Evolutionary conservation across 2,329 filamentous ascomycete species (phyloP).

Genomic region (Tolypocladium inflatum): DNA sequence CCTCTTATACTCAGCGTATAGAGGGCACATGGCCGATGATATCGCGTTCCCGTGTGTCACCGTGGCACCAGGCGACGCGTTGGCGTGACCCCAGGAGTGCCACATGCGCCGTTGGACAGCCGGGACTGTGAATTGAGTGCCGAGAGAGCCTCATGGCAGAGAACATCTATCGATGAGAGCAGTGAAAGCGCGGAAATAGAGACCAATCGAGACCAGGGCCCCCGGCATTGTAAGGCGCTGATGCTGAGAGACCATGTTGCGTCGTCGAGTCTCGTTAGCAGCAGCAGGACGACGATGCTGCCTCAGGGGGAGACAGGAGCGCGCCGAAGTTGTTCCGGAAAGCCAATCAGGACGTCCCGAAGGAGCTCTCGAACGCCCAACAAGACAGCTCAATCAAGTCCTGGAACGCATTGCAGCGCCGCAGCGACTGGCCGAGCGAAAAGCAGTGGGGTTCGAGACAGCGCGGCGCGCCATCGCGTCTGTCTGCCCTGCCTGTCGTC

Average conservation of each 20-base stretch:
- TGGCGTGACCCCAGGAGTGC: background rate
- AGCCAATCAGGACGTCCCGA: background rate
- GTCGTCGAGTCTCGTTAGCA: background rate
- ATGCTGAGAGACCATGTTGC: background rate
- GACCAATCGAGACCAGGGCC: background rate
- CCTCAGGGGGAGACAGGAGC: background rate
- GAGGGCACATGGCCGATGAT: background rate
- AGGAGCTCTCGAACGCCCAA: background rate
- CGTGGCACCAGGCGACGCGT: background rate
- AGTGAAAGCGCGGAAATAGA: background rate
- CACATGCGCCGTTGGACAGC: background rate
- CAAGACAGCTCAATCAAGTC: background rate
- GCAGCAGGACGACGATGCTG: too few relatives aligned
- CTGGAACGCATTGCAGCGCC: background rate
- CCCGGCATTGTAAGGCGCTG: background rate
- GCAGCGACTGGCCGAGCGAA: background rate
- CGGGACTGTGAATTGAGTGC: background rate
- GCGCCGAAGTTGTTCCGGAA: background rate
- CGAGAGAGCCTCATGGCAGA: background rate
- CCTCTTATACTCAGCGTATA: background rate
- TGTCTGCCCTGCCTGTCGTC: background rate
- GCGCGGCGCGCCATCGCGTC: background rate
- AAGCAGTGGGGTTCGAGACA: background rate
- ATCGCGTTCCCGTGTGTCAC: background rate
- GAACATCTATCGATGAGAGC: background rate